These are phyloP conservation scores for Maudiozyma turicensis DNA, from an alignment of 805 yeast genomes.

Conservation along the genomic window DNA sequence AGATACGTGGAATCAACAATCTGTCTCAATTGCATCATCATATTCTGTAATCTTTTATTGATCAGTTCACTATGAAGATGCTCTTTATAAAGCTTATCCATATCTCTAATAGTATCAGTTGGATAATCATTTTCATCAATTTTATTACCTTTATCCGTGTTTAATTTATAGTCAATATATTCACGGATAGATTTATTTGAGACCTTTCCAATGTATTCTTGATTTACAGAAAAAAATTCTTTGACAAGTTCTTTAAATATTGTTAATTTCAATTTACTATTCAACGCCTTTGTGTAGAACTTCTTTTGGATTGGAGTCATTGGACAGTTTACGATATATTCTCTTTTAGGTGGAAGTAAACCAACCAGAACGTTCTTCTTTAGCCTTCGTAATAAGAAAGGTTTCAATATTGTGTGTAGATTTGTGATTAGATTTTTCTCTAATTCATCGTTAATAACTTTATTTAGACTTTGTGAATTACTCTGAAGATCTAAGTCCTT, in stretches of 20 bases:
- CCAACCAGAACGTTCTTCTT: conserved; percentile 59
- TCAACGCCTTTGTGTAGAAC: conserved; percentile 47
- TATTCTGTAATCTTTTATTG: conserved; percentile 49
- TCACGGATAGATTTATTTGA: conserved; percentile 31
- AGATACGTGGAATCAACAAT: conserved; percentile 81
- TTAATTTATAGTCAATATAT: conserved; percentile 34
- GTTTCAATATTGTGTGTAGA: conserved; percentile 79
- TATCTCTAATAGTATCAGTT: conserved; percentile 10
- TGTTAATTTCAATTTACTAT: conserved; percentile 35
- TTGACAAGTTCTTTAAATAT: conserved; percentile 39
- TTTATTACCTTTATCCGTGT: conserved; percentile 1
- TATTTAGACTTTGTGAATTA: conserved; percentile 24
- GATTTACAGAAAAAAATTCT: conserved; percentile 41
- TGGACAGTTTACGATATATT: conserved; percentile 69
- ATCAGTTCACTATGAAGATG: conserved; percentile 35
- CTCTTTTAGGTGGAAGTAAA: conserved; percentile 79
- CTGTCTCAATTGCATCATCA: conserved; percentile 76
- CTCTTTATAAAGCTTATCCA: conserved; percentile 24
- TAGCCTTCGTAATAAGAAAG: conserved; percentile 75
- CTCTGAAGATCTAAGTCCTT: conserved; percentile 39
- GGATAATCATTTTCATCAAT: conserved; percentile 2
- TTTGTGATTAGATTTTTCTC: conserved; percentile 59
- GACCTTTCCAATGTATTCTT: conserved; percentile 22
- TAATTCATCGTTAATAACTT: conserved; percentile 46
- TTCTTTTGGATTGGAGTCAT: conserved; percentile 53